A percentile compares a stretch with the other conserved stretches of the same genome.
Conservation (phyloP, 225 moss, liverwort and hornwort species). For the Pseudoscleropodium purum region DNA sequence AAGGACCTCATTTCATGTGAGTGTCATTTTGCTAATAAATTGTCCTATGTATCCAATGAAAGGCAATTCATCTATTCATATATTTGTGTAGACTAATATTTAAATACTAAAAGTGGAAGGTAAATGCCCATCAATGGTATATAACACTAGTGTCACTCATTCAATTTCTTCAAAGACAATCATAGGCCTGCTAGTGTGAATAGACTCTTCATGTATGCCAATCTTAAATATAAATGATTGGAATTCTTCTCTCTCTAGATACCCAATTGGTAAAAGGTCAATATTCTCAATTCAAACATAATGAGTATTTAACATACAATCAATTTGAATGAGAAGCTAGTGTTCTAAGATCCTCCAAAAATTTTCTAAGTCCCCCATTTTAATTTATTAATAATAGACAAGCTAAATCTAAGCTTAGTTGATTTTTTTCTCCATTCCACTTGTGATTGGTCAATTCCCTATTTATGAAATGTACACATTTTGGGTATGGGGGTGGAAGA, state of each 20-base stretch:
- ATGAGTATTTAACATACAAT: rapidly evolving
- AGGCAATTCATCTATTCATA: background rate
- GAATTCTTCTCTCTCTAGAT: background rate
- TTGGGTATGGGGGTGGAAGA: rapidly evolving
- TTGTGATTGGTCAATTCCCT: background rate
- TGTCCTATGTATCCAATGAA: background rate
- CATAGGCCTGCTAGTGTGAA: rapidly evolving
- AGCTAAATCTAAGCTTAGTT: rapidly evolving
- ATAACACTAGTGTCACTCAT: background rate
- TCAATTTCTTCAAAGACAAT: background rate
- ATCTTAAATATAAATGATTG: background rate
- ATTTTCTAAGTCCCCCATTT: background rate
- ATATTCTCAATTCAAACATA: rapidly evolving
- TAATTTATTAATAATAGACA: background rate
- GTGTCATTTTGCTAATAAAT: background rate
- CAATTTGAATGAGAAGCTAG: background rate
- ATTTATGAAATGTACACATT: rapidly evolving
- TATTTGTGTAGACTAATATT: background rate
- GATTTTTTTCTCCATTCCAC: background rate
- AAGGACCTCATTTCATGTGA: background rate
- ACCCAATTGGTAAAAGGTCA: background rate
- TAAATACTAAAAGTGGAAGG: rapidly evolving
- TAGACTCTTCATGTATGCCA: rapidly evolving
- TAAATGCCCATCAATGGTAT: background rate
- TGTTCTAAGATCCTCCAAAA: rapidly evolving